Conservation (phyloP, 2,329 filamentous ascomycete species). For the Diaporthe capsici region DNA sequence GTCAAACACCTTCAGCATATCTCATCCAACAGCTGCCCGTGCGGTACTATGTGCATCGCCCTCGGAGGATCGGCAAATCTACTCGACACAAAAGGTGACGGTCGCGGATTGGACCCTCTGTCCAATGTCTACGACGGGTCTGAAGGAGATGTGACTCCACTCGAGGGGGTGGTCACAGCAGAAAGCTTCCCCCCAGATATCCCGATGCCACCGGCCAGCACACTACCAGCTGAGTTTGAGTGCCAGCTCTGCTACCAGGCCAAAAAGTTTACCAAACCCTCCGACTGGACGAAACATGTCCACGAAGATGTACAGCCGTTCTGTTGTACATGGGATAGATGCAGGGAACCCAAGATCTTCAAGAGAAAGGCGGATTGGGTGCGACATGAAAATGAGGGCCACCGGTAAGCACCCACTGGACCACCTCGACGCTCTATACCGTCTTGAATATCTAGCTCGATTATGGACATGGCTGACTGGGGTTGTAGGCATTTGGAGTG, state of each 20-base stretch:
- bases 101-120: constrained; percentile 70
- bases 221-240: constrained; percentile 89
- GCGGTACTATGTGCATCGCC: constrained; percentile 73
- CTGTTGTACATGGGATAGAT: constrained; percentile 89
- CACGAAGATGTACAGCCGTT: constrained; percentile 95
- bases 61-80: constrained; percentile 76
- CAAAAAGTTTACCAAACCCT: constrained; percentile 91
- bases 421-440: not conserved
- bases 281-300: constrained; percentile 97
- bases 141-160: constrained; percentile 76
- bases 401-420: constrained; percentile 63
- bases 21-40: constrained; percentile 68
- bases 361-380: constrained; percentile 98
- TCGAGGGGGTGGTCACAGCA: constrained; percentile 77
- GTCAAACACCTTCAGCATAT: constrained; percentile 78
- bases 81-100: constrained; percentile 71
- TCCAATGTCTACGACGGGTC: constrained; percentile 68
- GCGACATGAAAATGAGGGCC: constrained; percentile 91
- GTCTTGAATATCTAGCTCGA: not conserved
- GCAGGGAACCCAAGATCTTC: constrained; percentile 89
- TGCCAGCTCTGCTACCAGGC: constrained; percentile 88
- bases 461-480: constrained; percentile 2
- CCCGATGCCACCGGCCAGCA: constrained; percentile 82
- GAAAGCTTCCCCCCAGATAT: constrained; percentile 87
- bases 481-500: constrained; percentile 77